Percentiles rank a stretch among this genome's conserved stretches.
Conservation (phyloP, 805 yeast species). For the Starmerella etchellsii region DNA sequence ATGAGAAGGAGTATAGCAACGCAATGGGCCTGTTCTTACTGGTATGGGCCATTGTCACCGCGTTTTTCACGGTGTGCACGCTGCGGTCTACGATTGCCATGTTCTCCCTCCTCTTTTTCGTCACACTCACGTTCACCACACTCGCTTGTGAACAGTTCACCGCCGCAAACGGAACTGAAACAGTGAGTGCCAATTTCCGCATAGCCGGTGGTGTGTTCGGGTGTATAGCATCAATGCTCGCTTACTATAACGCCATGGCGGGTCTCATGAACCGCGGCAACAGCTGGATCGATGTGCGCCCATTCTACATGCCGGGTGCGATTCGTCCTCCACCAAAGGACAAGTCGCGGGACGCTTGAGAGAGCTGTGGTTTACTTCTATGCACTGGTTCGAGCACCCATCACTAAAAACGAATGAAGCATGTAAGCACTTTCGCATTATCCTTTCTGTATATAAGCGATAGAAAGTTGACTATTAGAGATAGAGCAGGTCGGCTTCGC, state of each 20-base stretch:
- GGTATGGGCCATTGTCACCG: conserved; percentile 54
- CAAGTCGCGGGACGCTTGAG: too few relatives aligned
- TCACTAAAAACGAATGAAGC: too few relatives aligned
- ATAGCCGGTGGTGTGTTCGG: conserved; percentile 56
- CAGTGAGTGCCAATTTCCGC: conserved; percentile 29
- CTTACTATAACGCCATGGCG: conserved; percentile 53
- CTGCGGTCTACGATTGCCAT: conserved; percentile 54
- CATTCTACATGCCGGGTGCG: conserved; percentile 39
- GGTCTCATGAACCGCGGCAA: conserved; percentile 48
- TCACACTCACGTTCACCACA: conserved; percentile 43
- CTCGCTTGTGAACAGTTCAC: conserved; percentile 41
- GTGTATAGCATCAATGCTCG: conserved; percentile 40
- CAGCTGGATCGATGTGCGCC: conserved; percentile 43
- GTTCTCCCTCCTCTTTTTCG: conserved; percentile 41
- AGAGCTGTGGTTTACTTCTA: too few relatives aligned
- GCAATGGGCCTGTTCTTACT: conserved; percentile 49
- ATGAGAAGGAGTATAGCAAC: conserved; percentile 25
- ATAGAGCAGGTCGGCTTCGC: too few relatives aligned
- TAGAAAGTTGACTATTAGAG: too few relatives aligned
- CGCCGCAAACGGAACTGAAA: conserved; percentile 6
- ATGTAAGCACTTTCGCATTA: too few relatives aligned
- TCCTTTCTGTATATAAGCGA: too few relatives aligned
- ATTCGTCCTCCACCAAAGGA: conserved; percentile 10
- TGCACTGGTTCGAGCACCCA: too few relatives aligned
- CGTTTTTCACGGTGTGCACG: conserved; percentile 41